phyloP scores from a whole-genome alignment of 1,139 yeast species.

The Arxiozyma heterogenica region DNA sequence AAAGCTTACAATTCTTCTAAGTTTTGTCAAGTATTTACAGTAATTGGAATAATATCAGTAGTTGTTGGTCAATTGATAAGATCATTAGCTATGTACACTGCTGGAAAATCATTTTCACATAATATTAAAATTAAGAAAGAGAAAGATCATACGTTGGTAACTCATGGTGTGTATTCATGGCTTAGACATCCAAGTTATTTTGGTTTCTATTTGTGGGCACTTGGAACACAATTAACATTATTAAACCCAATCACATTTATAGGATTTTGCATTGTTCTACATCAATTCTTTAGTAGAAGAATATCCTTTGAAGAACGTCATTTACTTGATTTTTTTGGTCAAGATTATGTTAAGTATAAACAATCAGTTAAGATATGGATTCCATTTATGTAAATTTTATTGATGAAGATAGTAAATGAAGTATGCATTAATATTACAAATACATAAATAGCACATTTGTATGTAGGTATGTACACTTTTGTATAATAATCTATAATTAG shows the following conservation, averaged over 20 bases:
- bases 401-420: conserved; percentile 12
- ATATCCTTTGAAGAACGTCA: conserved; percentile 62
- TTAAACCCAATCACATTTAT: conserved; percentile 50
- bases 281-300: conserved; percentile 59
- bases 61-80: conserved; percentile 59
- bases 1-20: conserved; percentile 13
- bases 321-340: conserved; percentile 60
- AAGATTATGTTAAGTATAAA: conserved; percentile 49
- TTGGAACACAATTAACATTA: conserved; percentile 70
- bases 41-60: conserved; percentile 41
- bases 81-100: conserved; percentile 76
- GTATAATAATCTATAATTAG: background rate
- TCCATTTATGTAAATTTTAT: conserved; percentile 42
- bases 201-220: conserved; percentile 91
- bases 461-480: background rate
- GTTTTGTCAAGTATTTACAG: conserved; percentile 15
- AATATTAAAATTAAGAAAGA: conserved; percentile 49
- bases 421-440: background rate
- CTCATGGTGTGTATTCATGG: conserved; percentile 57
- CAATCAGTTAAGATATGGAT: conserved; percentile 46
- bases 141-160: conserved; percentile 55
- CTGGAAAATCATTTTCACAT: conserved; percentile 83
- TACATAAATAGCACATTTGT: background rate
- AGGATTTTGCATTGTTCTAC: conserved; percentile 43
- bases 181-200: conserved; percentile 84